Evolutionary conservation across 495 filamentous ascomycete species (phyloP).

Genomic region (Copromyces sp.): DNA sequence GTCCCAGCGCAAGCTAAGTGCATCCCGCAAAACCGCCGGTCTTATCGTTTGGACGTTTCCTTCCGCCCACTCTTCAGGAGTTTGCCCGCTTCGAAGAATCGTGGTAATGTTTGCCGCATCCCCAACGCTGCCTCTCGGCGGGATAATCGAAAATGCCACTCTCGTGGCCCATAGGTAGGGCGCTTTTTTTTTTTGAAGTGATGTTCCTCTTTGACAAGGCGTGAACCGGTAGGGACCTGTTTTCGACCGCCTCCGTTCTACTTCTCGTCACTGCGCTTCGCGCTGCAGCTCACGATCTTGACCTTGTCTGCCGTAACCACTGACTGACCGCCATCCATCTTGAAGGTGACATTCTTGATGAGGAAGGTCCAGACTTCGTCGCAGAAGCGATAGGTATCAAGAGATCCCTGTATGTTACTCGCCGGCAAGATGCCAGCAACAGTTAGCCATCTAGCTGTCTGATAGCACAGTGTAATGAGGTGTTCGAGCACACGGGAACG

Average conservation of each 20-base stretch:
- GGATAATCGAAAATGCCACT: neutral
- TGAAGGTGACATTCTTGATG: slow-evolving; percentile 96
- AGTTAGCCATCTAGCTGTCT: neutral
- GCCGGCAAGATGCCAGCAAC: neutral
- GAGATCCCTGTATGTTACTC: slow-evolving; percentile 58
- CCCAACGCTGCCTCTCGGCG: neutral
- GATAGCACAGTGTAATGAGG: neutral
- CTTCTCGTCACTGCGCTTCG: slow-evolving; percentile 68
- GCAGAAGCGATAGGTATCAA: slow-evolving; percentile 99
- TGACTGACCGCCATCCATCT: slow-evolving; percentile 70
- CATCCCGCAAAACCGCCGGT: neutral
- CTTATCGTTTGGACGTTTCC: neutral
- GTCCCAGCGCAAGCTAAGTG: neutral
- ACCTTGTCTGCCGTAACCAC: slow-evolving; percentile 59
- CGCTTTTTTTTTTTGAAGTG: neutral
- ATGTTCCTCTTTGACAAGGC: neutral
- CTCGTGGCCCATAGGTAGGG: neutral
- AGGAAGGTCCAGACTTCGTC: slow-evolving; percentile 99
- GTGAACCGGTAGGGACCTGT: neutral
- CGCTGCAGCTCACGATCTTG: slow-evolving; percentile 95
- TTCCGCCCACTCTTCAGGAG: neutral
- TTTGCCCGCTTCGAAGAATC: neutral
- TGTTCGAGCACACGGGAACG: neutral
- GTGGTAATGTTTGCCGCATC: neutral
- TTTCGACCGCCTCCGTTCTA: slow-evolving; percentile 18